Evolutionary conservation across 352 stramenopile genomes (phyloP).

Genomic region (Globisporangium spinosum): DNA sequence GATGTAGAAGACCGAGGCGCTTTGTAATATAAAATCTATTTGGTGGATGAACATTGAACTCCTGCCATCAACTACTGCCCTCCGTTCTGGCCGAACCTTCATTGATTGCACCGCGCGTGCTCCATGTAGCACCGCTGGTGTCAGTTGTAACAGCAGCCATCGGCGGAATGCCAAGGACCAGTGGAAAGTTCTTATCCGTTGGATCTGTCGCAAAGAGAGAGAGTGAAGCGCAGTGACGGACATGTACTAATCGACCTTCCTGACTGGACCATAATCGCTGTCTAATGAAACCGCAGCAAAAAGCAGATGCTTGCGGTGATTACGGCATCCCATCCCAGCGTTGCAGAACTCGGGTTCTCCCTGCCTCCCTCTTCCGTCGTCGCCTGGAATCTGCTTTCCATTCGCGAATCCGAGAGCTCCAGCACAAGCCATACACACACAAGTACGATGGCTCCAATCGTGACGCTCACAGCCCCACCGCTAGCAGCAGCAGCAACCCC

Average conservation of each 20-base stretch:
- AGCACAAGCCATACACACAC: background rate
- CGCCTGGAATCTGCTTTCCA: background rate
- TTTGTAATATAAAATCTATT: background rate
- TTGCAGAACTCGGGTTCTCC: background rate
- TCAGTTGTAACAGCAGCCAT: background rate
- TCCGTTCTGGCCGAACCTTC: background rate
- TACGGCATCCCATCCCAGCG: slow-evolving; percentile 1
- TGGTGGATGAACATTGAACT: background rate
- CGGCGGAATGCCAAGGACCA: background rate
- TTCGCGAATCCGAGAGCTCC: background rate
- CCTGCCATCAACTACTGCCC: background rate
- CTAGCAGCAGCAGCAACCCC: background rate
- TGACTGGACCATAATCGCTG: background rate
- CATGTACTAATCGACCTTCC: slow-evolving; percentile 1
- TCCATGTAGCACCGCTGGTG: background rate
- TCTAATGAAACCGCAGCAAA: background rate
- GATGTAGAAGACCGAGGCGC: background rate
- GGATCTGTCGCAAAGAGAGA: background rate
- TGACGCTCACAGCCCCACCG: background rate
- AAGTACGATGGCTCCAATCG: background rate
- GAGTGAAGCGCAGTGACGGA: background rate
- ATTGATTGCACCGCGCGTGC: background rate
- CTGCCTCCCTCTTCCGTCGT: background rate
- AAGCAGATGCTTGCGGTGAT: slow-evolving; percentile 1
- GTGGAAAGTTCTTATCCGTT: background rate